Evolutionary conservation across 2,329 filamentous ascomycete genomes (phyloP), one percentile per base, ranked within the genome.

Genomic region (Aspergillus ibericus): DNA sequence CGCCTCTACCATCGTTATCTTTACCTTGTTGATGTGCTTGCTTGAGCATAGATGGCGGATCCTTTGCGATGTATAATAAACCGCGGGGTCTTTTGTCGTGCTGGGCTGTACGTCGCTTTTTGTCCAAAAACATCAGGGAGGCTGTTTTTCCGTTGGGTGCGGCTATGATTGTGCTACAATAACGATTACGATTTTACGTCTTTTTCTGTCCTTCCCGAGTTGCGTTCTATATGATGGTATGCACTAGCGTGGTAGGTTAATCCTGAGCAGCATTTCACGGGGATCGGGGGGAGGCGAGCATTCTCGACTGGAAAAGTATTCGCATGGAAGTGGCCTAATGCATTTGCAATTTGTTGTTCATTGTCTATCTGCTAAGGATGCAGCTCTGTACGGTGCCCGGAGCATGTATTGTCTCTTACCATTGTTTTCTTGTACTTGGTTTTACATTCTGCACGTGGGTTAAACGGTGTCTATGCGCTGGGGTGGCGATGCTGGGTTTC

Each of bases 1-100:
- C 51, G 27, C 36, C 25, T 29, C 38, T 42, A 13, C 36, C 6
- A 22, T 50, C 16, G 34, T 51, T 56, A 53, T 51, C 40, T 53
- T 44, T 50, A 52, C 47, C 56, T 62, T 47, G 22, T 53, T 40
- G 6, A 46, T 46, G 36, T 50, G 16, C 27, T 50, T 40, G 42
- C 53, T 35, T n/a, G 52, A 53, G 63, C 55, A 52, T 61, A 29
- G 32, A 62, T 54, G 52, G 50, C 56, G 56, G 49, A 38, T 34
- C 59, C 60, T 70, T 67, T 69, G 72, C 72, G 72, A 74, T 68
- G 72, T 56, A 63, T 60, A 61, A 73, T 74, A 74, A 74, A 74
- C 72, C 72, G 72, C 72, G 66, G 62, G 57, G 18, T 25, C 22
- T 16, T 4, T 35, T 18, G 42, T n/a, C 55, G 60, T 61, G 53